These are phyloP conservation scores for Madurella mycetomatis DNA, from an alignment of 2,329 filamentous ascomycete genomes.

Conservation along the genomic window DNA sequence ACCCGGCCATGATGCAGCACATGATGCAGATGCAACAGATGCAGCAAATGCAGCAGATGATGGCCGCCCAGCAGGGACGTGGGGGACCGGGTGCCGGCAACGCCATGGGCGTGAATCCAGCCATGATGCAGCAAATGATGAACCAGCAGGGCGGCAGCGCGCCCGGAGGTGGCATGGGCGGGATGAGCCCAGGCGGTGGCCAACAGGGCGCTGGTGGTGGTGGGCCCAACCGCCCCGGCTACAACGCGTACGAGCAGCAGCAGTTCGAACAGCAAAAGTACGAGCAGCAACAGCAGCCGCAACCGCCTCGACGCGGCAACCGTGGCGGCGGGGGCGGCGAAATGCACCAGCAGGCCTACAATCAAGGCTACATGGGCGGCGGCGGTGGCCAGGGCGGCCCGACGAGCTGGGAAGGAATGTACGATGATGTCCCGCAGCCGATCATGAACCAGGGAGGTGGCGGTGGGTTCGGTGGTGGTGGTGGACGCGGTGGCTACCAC, in stretches of 20 bases:
- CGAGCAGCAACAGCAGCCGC: constrained; percentile 55
- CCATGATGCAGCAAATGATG: constrained; percentile 48
- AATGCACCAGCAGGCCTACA: constrained; percentile 29
- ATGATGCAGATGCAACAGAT: constrained; percentile 57
- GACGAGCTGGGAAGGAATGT: constrained; percentile 97
- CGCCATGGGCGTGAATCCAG: constrained; percentile 43
- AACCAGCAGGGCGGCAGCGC: constrained; percentile 32
- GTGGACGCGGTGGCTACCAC: constrained; percentile 40
- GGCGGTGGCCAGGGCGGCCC: constrained; percentile 44
- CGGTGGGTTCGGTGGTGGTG: constrained; percentile 32
- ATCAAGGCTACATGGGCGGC: constrained; percentile 28
- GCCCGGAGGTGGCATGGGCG: constrained; percentile 7
- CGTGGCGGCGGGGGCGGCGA: constrained; percentile 28
- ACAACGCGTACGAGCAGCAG: constrained; percentile 67
- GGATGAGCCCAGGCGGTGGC: constrained; percentile 4
- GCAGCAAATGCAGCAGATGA: constrained; percentile 36
- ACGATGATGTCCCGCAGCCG: constrained; percentile 88
- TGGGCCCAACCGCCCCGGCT: constrained; percentile 46
- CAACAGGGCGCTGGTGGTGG: constrained; percentile 20
- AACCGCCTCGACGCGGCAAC: constrained; percentile 39
- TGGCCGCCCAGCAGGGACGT: constrained; percentile 32
- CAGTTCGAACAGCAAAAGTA: constrained; percentile 76
- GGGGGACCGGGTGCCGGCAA: constrained; percentile 29
- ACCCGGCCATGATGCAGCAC: constrained; percentile 70
- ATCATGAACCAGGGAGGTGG: constrained; percentile 48